Base-by-base conservation (phyloP, 208 protist species). In the Crithidia brevicula region DNA sequence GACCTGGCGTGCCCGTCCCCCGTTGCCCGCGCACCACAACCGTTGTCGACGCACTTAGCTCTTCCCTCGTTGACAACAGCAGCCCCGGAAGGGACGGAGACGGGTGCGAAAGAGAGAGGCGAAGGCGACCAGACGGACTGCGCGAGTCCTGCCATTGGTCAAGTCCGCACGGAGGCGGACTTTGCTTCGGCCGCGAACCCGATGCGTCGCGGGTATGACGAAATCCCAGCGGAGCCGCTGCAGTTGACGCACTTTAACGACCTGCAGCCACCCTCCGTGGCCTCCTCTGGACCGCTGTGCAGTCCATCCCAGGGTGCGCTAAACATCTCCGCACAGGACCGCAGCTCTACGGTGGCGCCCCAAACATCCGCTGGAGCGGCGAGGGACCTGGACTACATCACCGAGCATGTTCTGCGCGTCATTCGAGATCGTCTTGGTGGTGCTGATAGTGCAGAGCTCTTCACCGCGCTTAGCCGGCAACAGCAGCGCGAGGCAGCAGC, bases 321-420 rank as follows among this genome's bases (percentile, higher is more conserved):
- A 3, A 50, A 7, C 15, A 15, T 36, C 5, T 15, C 13, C 7
- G n/a, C 58, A 7, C 58, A 36, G 1, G 43, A 64, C 1, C 27
- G 11, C 18, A 23, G 28, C 30, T 10, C 27, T 3, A 30, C 42
- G 18, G 3, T 16, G 4, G 27, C 40, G n/a, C n/a, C n/a, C n/a
- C n/a, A n/a, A 16, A 5, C 13, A 27, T 22, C 43, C 15, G 25
- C 58, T 46, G 47, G 31, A 5, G 49, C 11, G 20, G 23, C 52
- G 6, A 10, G 54, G 11, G 60, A 74, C 22, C 27, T 74, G 52
- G 34, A 68, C 45, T 56, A 25, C 43, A 62, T 74, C 28, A 67
- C 69, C 8, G 69, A 67, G 13, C 60, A 63, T 25, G 69, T 74
- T 11, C 38, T 67, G 59, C 52, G 50, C n/a, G 52, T 62, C 33